A percentile compares a stretch with the other conserved stretches of the same genome.
phyloP scores from a whole-genome alignment of 108 stramenopile species.

The Pseudonitzschia multistriata region DNA sequence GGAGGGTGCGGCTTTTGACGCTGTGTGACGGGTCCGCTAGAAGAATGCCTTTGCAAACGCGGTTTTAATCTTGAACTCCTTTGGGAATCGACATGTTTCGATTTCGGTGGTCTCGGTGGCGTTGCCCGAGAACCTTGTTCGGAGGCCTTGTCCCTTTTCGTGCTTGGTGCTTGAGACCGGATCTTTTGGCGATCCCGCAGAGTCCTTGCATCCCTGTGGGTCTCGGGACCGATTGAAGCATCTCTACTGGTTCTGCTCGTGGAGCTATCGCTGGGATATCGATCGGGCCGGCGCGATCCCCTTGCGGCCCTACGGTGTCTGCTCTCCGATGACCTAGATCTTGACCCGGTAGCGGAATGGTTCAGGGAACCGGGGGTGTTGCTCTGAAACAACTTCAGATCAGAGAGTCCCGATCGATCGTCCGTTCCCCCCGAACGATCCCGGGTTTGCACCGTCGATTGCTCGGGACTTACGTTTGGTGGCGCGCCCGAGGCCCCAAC shows the following conservation, averaged over 20 bases:
- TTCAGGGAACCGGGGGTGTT: neutral
- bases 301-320: neutral
- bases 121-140: neutral
- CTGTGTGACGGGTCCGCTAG: neutral
- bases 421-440: neutral
- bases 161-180: neutral
- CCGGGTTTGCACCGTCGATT: neutral
- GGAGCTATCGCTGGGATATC: neutral
- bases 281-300: neutral
- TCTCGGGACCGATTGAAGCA: neutral
- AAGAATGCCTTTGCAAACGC: neutral
- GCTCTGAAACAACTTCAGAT: neutral
- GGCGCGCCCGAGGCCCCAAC: neutral
- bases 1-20: neutral
- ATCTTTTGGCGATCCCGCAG: neutral
- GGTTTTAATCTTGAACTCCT: neutral
- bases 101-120: neutral
- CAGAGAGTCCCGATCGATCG: neutral
- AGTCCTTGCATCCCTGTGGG: neutral
- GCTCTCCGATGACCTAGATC: neutral
- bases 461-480: neutral
- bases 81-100: neutral
- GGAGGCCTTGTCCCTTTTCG: neutral
- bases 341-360: neutral
- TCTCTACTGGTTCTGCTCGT: neutral